Evolutionary conservation across 371 early-diverging fungal species (phyloP).

Genomic region (Mortierella sp.): DNA sequence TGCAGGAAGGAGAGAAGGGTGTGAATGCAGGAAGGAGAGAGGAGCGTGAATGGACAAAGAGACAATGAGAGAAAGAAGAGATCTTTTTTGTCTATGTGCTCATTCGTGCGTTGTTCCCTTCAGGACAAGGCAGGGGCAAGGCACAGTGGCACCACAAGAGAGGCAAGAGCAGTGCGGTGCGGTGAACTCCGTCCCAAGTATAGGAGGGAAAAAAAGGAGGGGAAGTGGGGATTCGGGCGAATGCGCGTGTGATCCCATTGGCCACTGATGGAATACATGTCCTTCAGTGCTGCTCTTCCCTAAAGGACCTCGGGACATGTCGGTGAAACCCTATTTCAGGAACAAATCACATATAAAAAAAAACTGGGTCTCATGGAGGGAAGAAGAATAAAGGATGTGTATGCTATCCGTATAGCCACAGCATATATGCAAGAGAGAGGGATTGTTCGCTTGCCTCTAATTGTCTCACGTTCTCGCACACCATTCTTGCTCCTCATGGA

Average conservation of each 20-base stretch:
- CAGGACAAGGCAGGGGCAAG: neutral
- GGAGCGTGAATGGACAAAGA: neutral
- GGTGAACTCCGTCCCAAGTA: neutral
- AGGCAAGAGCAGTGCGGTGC: too few relatives aligned
- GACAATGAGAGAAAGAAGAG: neutral
- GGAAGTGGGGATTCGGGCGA: slow-evolving; percentile 3
- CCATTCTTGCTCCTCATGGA: too few relatives aligned
- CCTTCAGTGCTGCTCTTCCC: neutral
- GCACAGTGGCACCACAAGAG: neutral
- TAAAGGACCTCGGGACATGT: neutral
- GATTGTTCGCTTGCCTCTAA: too few relatives aligned
- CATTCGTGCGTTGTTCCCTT: too few relatives aligned
- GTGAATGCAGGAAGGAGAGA: neutral
- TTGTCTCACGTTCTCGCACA: too few relatives aligned
- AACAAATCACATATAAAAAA: neutral
- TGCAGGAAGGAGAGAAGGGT: neutral
- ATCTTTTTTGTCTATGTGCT: neutral
- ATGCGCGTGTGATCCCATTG: slow-evolving; percentile 11
- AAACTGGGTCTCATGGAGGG: neutral
- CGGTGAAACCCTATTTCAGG: slow-evolving; percentile 4
- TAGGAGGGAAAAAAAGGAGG: neutral
- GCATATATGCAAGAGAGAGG: too few relatives aligned
- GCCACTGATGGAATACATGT: neutral
- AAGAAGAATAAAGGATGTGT: neutral
- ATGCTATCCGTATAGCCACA: too few relatives aligned